Evolutionary conservation across 352 stramenopile genomes (phyloP), one percentile per base, ranked within the genome.

Genomic region (Pythium dissimile): DNA sequence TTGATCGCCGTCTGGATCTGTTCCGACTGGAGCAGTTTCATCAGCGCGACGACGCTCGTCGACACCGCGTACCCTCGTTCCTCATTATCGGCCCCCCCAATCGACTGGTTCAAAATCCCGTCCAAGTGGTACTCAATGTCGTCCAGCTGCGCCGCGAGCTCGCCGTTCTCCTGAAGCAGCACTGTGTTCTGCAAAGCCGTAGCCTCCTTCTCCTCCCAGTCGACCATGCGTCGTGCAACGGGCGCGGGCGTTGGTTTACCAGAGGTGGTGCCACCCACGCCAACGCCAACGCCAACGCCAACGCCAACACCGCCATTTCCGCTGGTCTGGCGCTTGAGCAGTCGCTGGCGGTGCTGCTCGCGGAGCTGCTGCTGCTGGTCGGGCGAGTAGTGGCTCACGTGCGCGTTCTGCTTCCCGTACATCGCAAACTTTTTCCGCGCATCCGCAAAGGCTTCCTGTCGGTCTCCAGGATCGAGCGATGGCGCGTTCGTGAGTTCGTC

Each of bases 61-160:
- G 62, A 60, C 21, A 67, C 62, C 1, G 59, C 54, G 23, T 49
- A 42, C 26, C 42, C 31, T 21, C 43, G 42, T 11, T 64, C 52
- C 24, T 64, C 52, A 15, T 37, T 30, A 6, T 54, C 58, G 26
- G 28, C 21, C 12, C 61, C 38, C 28, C 42, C 11, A 30, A 21
- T 15, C 31, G 50, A 6, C 2, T 20, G 24, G 26, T 50, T 38
- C n/a, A 82, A 30, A 5, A 90, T 55, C 7, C 75, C 81, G 41
- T 85, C 73, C 35, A 91, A 49, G n/a, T 78, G 67, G 65, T 89
- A 88, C 41, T 64, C 54, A 26, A 88, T 58, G 28, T 88, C 73
- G 54, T 85, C 77, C 51, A 89, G 30, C 15, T 71, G 72, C 10
- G 70, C 55, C 38, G 69, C 63, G 3, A 89, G 66, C 37, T 66